Evolutionary conservation across 305 asterid species (phyloP).

Genomic region (Solanum chacoense): DNA sequence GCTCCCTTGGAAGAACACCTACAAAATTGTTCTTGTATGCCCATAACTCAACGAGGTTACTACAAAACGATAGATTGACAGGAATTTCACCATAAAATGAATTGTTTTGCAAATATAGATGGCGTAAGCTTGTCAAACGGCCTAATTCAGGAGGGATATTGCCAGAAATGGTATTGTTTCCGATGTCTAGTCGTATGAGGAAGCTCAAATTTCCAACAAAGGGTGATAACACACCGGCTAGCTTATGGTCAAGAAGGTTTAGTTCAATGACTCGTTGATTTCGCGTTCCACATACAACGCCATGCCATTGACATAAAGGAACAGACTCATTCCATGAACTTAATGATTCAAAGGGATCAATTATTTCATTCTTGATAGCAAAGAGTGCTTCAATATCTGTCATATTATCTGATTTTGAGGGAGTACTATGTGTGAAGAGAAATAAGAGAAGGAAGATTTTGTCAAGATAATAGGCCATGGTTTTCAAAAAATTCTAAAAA

Average conservation of each 20-base stretch:
- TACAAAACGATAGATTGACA: constrained; percentile 7
- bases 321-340: constrained; percentile 22
- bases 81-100: constrained; percentile 26
- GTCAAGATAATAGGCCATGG: not conserved
- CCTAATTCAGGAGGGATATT: constrained; percentile 17
- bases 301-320: constrained; percentile 30
- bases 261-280: constrained; percentile 15
- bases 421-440: not conserved
- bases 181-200: constrained; percentile 17
- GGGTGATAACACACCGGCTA: constrained; percentile 20
- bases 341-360: not conserved
- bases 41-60: constrained; percentile 8
- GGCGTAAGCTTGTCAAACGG: constrained; percentile 13
- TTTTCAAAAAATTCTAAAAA: not conserved
- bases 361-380: not conserved
- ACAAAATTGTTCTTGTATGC: constrained; percentile 22
- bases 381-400: not conserved
- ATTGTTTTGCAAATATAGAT: constrained; percentile 22
- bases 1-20: not conserved
- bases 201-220: constrained; percentile 17
- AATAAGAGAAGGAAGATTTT: not conserved
- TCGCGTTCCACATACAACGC: constrained; percentile 17
- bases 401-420: not conserved
- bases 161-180: constrained; percentile 23
- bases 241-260: constrained; percentile 9